Evolutionary conservation across 345 rosid genomes (phyloP).

Genomic region (Bruguiera sexangula): DNA sequence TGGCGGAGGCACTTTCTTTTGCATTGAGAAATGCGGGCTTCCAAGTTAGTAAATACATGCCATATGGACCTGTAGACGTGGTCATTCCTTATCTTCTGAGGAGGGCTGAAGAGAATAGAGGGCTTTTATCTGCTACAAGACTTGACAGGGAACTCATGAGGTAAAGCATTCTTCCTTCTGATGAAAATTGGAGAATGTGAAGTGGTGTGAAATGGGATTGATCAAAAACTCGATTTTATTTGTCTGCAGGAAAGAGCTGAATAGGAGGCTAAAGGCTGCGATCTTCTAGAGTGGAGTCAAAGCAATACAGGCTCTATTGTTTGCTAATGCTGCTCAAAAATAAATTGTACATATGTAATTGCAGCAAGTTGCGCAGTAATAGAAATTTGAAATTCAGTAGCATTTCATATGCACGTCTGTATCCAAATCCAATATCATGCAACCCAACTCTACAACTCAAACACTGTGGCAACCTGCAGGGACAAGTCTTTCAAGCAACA

Average conservation of each 20-base stretch:
- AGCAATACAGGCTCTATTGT: not conserved
- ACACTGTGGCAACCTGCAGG: no score
- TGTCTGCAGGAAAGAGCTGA: constrained; percentile 60
- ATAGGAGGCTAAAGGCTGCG: constrained; percentile 51
- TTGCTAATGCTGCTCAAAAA: not conserved
- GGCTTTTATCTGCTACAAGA: constrained; percentile 58
- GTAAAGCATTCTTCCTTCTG: constrained; percentile 21
- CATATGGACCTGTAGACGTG: constrained; percentile 64
- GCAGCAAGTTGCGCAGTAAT: no score
- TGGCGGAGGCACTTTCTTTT: constrained; percentile 78
- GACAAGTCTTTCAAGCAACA: no score
- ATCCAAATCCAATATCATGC: no score
- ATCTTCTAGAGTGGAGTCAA: constrained; percentile 23
- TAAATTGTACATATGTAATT: not conserved
- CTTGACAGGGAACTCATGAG: constrained; percentile 70
- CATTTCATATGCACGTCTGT: no score
- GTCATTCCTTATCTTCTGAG: constrained; percentile 81
- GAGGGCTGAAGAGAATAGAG: constrained; percentile 92
- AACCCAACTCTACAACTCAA: no score
- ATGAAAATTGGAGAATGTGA: not conserved
- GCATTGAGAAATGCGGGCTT: constrained; percentile 80
- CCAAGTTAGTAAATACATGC: constrained; percentile 85
- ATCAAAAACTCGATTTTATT: not conserved
- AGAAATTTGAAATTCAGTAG: no score
- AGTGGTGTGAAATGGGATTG: not conserved